Conservation (phyloP, 108 stramenopile species). For the Nannochloropsis salina region DNA sequence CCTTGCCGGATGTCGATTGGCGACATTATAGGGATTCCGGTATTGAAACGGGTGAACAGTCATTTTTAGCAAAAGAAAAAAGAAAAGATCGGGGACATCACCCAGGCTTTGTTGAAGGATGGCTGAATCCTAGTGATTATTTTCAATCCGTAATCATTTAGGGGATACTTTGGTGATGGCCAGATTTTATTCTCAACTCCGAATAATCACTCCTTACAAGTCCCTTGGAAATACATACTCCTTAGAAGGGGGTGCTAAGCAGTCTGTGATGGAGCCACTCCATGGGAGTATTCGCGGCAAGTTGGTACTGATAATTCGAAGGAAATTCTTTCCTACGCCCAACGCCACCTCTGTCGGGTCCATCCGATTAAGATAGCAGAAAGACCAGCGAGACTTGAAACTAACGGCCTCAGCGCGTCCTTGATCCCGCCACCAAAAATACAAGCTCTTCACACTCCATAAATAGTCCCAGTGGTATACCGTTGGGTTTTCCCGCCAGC, state of each 20-base stretch:
- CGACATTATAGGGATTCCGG: no score
- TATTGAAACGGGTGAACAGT: no score
- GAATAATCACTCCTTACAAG: constrained; percentile 1
- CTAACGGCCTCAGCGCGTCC: constrained; percentile 30
- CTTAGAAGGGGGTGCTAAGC: constrained; percentile 31
- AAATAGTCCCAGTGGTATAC: constrained; percentile 35
- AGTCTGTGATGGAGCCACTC: constrained; percentile 26
- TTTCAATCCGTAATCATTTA: background rate
- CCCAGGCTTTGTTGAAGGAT: no score
- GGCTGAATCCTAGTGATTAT: background rate
- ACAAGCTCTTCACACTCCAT: constrained; percentile 32
- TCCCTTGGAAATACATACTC: constrained; percentile 36
- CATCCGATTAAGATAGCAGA: constrained; percentile 42
- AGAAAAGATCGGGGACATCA: no score
- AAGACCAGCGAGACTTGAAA: background rate
- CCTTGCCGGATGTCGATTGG: no score
- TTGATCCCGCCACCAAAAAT: constrained; percentile 47
- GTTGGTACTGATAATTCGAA: constrained; percentile 22
- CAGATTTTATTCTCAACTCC: no score
- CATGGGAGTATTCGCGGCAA: constrained; percentile 18
- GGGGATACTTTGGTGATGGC: no score
- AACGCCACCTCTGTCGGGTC: constrained; percentile 33
- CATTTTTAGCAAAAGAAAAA: no score
- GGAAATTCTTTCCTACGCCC: constrained; percentile 25
- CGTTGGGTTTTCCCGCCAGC: constrained; percentile 40